phyloP scores from a whole-genome alignment of 1,284 basidiomycete species.

The Sanguinoderma infundibulare region DNA sequence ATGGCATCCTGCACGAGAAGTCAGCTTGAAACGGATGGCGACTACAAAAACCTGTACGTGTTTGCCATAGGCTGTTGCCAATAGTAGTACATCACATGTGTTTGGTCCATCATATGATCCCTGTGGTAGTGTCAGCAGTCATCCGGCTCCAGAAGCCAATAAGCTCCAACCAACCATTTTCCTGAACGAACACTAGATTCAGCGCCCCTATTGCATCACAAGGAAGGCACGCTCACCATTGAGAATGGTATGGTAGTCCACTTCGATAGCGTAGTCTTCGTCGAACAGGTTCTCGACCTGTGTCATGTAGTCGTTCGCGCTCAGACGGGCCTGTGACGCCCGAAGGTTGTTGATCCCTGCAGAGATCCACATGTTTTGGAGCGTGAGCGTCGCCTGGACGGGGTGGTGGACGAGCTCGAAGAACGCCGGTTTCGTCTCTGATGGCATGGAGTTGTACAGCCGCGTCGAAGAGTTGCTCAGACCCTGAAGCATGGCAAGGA shows the following conservation, averaged over 20 bases:
- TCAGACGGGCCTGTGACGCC: slow-evolving; percentile 66
- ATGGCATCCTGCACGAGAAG: slow-evolving; percentile 50
- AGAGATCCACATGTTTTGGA: slow-evolving; percentile 59
- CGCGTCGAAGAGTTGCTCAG: slow-evolving; percentile 53
- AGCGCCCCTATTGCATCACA: not conserved
- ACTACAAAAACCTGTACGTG: slow-evolving; percentile 41
- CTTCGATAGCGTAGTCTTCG: slow-evolving; percentile 60
- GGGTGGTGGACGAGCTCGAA: slow-evolving; percentile 73
- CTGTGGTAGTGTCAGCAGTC: slow-evolving; percentile 8
- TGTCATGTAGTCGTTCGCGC: slow-evolving; percentile 61
- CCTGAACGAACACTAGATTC: slow-evolving; percentile 35
- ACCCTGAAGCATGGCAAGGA: slow-evolving; percentile 53
- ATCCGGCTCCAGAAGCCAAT: slow-evolving; percentile 19
- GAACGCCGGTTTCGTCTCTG: slow-evolving; percentile 57
- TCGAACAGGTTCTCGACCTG: slow-evolving; percentile 61
- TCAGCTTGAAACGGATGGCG: not conserved
- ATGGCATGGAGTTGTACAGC: slow-evolving; percentile 57
- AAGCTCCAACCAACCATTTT: slow-evolving; percentile 45
- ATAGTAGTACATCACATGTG: slow-evolving; percentile 66
- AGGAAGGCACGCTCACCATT: slow-evolving; percentile 44
- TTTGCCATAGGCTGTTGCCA: slow-evolving; percentile 74
- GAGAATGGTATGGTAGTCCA: slow-evolving; percentile 61
- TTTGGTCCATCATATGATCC: slow-evolving; percentile 69
- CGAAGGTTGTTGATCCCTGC: slow-evolving; percentile 66
- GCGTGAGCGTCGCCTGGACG: slow-evolving; percentile 59